Evolutionary conservation across 202 grass and related monocot species (phyloP).

Genomic region (Hordeum pubiflorum): DNA sequence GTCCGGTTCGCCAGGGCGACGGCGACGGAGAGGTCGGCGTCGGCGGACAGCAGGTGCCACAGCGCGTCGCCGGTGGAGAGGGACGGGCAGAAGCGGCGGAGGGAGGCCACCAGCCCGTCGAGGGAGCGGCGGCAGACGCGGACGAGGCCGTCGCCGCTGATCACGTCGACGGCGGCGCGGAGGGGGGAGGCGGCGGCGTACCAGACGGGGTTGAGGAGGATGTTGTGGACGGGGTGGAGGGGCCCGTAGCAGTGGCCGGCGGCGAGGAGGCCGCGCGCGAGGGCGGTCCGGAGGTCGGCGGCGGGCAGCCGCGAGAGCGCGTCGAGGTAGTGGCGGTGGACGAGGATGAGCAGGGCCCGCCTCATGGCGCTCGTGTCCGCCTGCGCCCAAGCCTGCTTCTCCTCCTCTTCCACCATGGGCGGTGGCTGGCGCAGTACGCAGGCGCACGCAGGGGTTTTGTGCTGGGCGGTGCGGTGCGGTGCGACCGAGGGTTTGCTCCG

Average conservation of each 20-base stretch:
- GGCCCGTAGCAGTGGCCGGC: background rate
- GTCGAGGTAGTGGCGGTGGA: background rate
- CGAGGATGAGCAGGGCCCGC: too few species aligned
- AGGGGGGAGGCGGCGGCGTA: background rate
- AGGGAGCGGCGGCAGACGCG: background rate
- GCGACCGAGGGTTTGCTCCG: too few species aligned
- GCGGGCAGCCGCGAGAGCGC: background rate
- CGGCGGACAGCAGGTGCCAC: background rate
- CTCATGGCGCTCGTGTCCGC: too few species aligned
- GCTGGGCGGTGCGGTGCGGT: too few species aligned
- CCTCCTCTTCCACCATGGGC: too few species aligned
- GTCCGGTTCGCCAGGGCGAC: background rate
- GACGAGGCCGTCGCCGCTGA: background rate
- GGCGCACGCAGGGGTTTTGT: too few species aligned
- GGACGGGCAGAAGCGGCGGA: background rate
- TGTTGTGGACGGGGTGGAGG: background rate
- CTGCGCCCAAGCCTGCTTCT: too few species aligned
- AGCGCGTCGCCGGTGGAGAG: conserved; percentile 14
- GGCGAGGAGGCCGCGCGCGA: background rate
- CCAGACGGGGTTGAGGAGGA: background rate
- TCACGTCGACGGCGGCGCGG: background rate
- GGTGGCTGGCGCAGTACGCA: too few species aligned
- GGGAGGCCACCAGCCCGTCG: background rate
- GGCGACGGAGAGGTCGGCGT: background rate
- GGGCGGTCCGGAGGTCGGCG: background rate